phyloP scores from a whole-genome alignment of 2,329 filamentous ascomycete genomes.

The Penicillium sp. region DNA sequence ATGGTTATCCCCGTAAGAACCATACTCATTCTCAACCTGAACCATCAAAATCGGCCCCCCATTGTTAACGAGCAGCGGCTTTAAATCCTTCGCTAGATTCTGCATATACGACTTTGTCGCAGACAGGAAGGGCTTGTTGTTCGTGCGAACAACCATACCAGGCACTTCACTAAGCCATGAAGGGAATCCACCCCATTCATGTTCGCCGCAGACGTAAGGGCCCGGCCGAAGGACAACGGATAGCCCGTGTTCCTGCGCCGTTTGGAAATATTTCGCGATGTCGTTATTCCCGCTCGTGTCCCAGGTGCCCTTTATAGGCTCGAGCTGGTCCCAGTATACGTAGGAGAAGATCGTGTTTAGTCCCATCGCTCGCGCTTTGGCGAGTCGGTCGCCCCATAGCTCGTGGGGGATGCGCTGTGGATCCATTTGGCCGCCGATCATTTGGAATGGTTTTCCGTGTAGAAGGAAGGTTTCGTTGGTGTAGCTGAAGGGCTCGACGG shows the following conservation, averaged over 20 bases:
- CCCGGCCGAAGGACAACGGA: slow-evolving; percentile 53
- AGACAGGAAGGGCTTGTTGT: slow-evolving; percentile 47
- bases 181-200: slow-evolving; percentile 56
- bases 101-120: slow-evolving; percentile 45
- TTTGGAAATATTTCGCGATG: slow-evolving; percentile 53
- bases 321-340: slow-evolving; percentile 56
- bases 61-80: slow-evolving; percentile 42
- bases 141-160: slow-evolving; percentile 47
- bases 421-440: slow-evolving; percentile 22
- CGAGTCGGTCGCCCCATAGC: slow-evolving; percentile 54
- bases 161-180: slow-evolving; percentile 50
- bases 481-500: slow-evolving; percentile 10
- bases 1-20: slow-evolving; percentile 53
- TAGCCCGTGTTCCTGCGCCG: slow-evolving; percentile 54
- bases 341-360: slow-evolving; percentile 58
- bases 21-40: slow-evolving; percentile 59
- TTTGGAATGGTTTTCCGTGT: slow-evolving; percentile 15
- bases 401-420: slow-evolving; percentile 51
- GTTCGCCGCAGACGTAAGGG: slow-evolving; percentile 56
- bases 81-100: slow-evolving; percentile 44
- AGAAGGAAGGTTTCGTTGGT: slow-evolving; percentile 17
- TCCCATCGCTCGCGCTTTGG: slow-evolving; percentile 53
- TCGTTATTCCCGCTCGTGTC: slow-evolving; percentile 48
- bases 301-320: slow-evolving; percentile 49
- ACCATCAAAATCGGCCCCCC: slow-evolving; percentile 57